Evolutionary conservation across 371 early-diverging fungal genomes (phyloP).

Genomic region (Syncephalastrum racemosum): DNA sequence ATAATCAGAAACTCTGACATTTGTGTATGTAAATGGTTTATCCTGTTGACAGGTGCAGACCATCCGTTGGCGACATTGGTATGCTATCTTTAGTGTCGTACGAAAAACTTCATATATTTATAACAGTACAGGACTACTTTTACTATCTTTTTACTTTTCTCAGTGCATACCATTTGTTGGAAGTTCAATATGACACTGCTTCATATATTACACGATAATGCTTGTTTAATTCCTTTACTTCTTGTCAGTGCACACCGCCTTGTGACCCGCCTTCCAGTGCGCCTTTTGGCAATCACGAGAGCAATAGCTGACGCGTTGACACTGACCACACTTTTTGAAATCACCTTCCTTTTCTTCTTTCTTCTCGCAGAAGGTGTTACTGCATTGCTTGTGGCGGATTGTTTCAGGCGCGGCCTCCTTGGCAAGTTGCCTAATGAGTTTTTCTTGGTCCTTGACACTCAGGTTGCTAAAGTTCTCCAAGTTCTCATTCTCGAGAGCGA

Average conservation of each 20-base stretch:
- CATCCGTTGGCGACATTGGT: no score
- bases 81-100: not conserved
- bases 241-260: slow-evolving; percentile 40
- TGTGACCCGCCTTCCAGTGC: slow-evolving; percentile 64
- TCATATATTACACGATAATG: not conserved
- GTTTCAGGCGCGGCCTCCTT: slow-evolving; percentile 43
- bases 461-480: slow-evolving; percentile 40
- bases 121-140: not conserved
- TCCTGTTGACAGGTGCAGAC: no score
- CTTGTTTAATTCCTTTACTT: not conserved
- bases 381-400: slow-evolving; percentile 39
- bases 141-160: no score
- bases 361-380: slow-evolving; percentile 46
- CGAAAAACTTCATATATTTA: not conserved
- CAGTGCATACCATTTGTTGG: no score
- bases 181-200: not conserved
- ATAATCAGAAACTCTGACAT: no score
- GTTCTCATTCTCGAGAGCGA: slow-evolving; percentile 43
- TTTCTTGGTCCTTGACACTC: slow-evolving; percentile 38
- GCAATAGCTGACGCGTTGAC: slow-evolving; percentile 57
- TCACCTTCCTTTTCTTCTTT: slow-evolving; percentile 51
- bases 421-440: slow-evolving; percentile 42
- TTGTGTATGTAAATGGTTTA: no score
- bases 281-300: slow-evolving; percentile 62
- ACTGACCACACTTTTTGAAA: slow-evolving; percentile 59